Base-by-base conservation (phyloP, 2,329 filamentous ascomycete genomes). In the Diplodia corticola region DNA sequence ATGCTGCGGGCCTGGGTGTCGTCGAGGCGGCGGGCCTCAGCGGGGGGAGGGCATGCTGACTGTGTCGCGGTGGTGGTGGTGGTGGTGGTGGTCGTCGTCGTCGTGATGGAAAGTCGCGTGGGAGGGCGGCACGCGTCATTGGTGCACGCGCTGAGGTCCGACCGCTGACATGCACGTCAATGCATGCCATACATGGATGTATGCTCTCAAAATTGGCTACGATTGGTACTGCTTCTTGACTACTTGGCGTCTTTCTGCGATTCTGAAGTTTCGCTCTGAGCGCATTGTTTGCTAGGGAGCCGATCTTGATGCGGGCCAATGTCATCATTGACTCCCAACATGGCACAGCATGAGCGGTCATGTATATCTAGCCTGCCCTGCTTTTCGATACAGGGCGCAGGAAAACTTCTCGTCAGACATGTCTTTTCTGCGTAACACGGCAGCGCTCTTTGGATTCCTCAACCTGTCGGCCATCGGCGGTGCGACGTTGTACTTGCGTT, bases 401-500 rank as follows among this genome's bases (percentile, higher is more conserved):
- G 28, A 22, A 7, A 17, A 3, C 28, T 13, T 17, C 28, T 44
- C 33, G 6, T 33, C 26, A 7, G 26, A 28, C 20, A 67, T 61
- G 66, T 63, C 44, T 57, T 67, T 53, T 44, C 66, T 65, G 40
- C 64, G 55, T 26, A 61, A 60, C 46, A 48, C 64, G 24, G 40
- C 54, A 20, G 55, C 64, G 5, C 15, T 66, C 13, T 53, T 63
- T 20, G 64, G 64, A 12, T 30, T 64, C 17, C 67, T 70, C 63
- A 74, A 73, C 50, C 59, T 73, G 20, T 49, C 72, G 15, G 67
- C 70, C 5, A 70, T 74, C 46, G 65, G 64, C 22, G 53, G 65
- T 59, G 69, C 72, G 40, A 73, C 72, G 26, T 65, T 68, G 59
- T 73, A 72, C 59, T 66, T 74, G 10, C 71, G 75, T 65, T 74